Evolutionary conservation across 192 early-diverging fungal genomes (phyloP).

Genomic region (Backusella luteola): DNA sequence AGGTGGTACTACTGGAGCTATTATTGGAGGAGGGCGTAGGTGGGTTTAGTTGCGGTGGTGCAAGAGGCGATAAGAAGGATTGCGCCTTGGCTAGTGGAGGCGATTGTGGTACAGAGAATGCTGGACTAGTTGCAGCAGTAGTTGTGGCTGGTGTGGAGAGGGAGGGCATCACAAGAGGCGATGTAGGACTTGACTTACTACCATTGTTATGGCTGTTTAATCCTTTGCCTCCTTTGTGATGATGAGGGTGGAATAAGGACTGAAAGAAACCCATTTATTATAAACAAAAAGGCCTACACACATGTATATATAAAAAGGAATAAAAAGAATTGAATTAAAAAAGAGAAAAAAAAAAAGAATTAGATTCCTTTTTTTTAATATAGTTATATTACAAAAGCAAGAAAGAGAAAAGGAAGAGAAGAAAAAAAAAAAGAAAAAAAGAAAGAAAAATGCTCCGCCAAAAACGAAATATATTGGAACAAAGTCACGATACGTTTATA

Average conservation of each 20-base stretch:
- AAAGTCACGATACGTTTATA: neutral
- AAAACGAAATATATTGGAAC: neutral
- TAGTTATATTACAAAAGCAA: neutral
- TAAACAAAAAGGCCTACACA: neutral
- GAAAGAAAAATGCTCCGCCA: neutral
- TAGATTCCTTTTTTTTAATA: neutral
- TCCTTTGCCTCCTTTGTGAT: neutral
- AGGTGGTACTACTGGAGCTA: neutral
- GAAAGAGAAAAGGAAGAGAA: neutral
- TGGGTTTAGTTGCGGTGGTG: neutral
- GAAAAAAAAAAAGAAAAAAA: neutral
- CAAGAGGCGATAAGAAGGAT: neutral
- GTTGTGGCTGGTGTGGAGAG: neutral
- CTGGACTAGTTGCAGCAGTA: neutral
- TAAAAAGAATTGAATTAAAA: neutral
- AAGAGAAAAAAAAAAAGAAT: neutral
- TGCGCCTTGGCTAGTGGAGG: neutral
- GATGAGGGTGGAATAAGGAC: constrained; percentile 9
- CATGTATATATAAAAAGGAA: neutral
- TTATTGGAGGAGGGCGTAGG: neutral
- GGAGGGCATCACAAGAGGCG: neutral
- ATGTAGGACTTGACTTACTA: neutral
- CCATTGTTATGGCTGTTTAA: neutral
- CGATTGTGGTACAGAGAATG: neutral
- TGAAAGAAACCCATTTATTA: constrained; percentile 18